Base-by-base conservation (phyloP, 805 yeast genomes). In the Schwanniomyces polymorphus region DNA sequence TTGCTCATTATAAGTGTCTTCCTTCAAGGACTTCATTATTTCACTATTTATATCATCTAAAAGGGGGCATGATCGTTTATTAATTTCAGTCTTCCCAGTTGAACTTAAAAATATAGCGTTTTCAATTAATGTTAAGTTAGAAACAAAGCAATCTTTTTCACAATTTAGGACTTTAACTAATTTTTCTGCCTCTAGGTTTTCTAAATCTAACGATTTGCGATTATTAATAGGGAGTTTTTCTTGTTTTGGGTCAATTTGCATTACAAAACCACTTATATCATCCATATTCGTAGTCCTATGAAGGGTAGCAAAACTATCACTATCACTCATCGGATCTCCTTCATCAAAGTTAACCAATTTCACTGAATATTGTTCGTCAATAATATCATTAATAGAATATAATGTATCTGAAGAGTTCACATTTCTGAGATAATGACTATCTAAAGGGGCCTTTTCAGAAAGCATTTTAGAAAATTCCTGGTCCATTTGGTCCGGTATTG, bases 161-260 rank as follows among this genome's bases (percentile, higher is more conserved):
- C 17, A 38, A 28, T 55, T 54, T 23, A 60, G 45, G 12, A 44
- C 42, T 25, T 45, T 27, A 5, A 27, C 40, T 28, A 59, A 48
- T 23, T 51, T 38, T 11, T 46, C 33, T 25, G 53, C 45, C 43
- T 60, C 65, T 17, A 37, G 31, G 2, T 38, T 38, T 44, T 62
- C 67, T 18, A 54, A 38, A 31, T 60, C 62, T 38, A 60, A 42
- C 5, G 64, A 60, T 38, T 52, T 56, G 27, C 62, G 40, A 51
- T 55, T 53, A 42, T 43, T 50, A 17, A 58, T 42, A 2, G 62
- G 60, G 26, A 57, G 41, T 18, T 46, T 44, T 18, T 43, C 46
- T 17, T 27, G 23, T 5, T 45, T 44, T 11, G 47, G 44, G 38
- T 56, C 48, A 16, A 54, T 34, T 18, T 45, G 42, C 35, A 47